A percentile compares a stretch with the other conserved stretches of the same genome.
These are phyloP conservation scores for Coemansia sp. DNA, from an alignment of 192 early-diverging fungal genomes.

Conservation along the genomic window DNA sequence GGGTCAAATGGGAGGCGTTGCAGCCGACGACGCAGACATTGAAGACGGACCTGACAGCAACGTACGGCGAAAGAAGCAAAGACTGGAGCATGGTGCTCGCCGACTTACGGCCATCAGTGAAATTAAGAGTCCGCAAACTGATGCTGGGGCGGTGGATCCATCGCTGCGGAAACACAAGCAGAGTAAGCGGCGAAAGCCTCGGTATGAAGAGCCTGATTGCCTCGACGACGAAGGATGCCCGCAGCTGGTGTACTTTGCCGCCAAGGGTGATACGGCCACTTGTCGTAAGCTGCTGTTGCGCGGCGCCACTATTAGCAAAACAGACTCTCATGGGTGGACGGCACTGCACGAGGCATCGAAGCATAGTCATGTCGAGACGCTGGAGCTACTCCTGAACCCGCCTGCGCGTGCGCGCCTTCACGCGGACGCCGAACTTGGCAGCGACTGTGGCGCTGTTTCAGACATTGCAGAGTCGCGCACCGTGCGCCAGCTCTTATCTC, in stretches of 20 bases:
- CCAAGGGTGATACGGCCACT: slow-evolving; percentile 31
- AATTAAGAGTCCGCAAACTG: background rate
- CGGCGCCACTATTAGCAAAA: slow-evolving; percentile 32
- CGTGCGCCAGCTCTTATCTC: slow-evolving; percentile 36
- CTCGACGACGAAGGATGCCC: slow-evolving; percentile 32
- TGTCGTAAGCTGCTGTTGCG: slow-evolving; percentile 47
- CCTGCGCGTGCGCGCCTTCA: slow-evolving; percentile 22
- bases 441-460: slow-evolving; percentile 10
- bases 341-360: slow-evolving; percentile 46
- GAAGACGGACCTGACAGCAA: slow-evolving; percentile 14
- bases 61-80: slow-evolving; percentile 10
- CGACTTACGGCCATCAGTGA: background rate
- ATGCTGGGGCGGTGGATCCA: background rate
- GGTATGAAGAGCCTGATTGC: slow-evolving; percentile 38
- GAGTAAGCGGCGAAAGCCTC: slow-evolving; percentile 32
- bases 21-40: slow-evolving; percentile 18
- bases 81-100: background rate
- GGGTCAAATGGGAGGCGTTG: slow-evolving; percentile 3
- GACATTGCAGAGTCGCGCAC: slow-evolving; percentile 22
- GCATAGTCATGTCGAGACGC: slow-evolving; percentile 26
- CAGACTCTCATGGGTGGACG: slow-evolving; percentile 42
- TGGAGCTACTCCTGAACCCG: slow-evolving; percentile 39
- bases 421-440: background rate
- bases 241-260: slow-evolving; percentile 50
- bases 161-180: slow-evolving; percentile 18